These are phyloP conservation scores for Chlorencoelia australis DNA, from an alignment of 2,329 filamentous ascomycete species.

Conservation along the genomic window DNA sequence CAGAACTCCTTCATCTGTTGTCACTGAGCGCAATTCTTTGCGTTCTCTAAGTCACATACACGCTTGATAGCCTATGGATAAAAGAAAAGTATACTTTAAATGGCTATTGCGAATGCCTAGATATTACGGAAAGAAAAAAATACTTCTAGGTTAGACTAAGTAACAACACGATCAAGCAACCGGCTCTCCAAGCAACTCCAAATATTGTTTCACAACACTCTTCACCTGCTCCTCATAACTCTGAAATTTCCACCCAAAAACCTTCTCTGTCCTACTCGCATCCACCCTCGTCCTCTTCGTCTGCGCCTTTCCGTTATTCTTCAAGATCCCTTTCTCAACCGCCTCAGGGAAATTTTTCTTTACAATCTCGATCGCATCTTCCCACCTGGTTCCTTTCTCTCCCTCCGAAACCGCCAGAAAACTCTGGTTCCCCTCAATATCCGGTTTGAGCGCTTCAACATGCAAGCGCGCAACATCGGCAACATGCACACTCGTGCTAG, in stretches of 20 bases:
- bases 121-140: no score
- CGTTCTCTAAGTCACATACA: no score
- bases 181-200: constrained; percentile 22
- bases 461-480: constrained; percentile 16
- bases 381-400: constrained; percentile 27
- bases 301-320: constrained; percentile 10
- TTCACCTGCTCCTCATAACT: constrained; percentile 29
- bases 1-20: constrained; percentile 38
- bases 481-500: constrained; percentile 16
- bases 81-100: no score
- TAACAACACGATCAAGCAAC: constrained; percentile 9
- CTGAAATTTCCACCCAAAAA: constrained; percentile 27
- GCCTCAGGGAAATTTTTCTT: constrained; percentile 25
- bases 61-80: no score
- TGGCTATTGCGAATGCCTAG: no score
- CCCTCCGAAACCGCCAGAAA: constrained; percentile 17
- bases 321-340: constrained; percentile 22
- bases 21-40: background rate
- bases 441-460: constrained; percentile 15
- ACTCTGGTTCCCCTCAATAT: constrained; percentile 15
- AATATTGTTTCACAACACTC: constrained; percentile 28
- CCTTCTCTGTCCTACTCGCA: constrained; percentile 24
- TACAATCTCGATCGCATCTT: constrained; percentile 31
- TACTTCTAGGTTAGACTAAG: no score
- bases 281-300: constrained; percentile 20